phyloP scores from a whole-genome alignment of 768 basidiomycete genomes.

The Pulveroboletus sp. region DNA sequence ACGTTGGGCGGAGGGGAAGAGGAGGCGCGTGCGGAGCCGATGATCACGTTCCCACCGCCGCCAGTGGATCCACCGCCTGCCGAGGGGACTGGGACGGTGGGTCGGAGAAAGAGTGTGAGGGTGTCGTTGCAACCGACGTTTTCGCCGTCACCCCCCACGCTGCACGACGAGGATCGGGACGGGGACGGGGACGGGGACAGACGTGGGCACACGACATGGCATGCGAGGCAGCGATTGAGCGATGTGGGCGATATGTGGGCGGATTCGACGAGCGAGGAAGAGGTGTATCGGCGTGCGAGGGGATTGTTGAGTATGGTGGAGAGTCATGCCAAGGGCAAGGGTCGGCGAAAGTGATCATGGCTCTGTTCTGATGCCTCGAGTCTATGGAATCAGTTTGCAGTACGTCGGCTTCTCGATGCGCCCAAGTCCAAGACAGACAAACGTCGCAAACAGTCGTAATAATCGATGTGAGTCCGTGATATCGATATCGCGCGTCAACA shows the following conservation, averaged over 20 bases:
- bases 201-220: neutral
- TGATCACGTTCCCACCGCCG: slow-evolving; percentile 13
- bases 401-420: no score
- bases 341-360: neutral
- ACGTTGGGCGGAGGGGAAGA: slow-evolving; percentile 33
- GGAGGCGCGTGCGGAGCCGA: neutral
- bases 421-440: no score
- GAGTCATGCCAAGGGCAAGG: slow-evolving; percentile 31
- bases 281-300: slow-evolving; percentile 60
- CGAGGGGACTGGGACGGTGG: slow-evolving; percentile 2
- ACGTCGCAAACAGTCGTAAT: no score
- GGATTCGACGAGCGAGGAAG: slow-evolving; percentile 77
- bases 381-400: no score
- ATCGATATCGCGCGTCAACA: no score
- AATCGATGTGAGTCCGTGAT: no score
- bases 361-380: no score
- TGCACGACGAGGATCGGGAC: slow-evolving; percentile 47
- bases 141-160: slow-evolving; percentile 66
- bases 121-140: slow-evolving; percentile 77
- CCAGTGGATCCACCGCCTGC: slow-evolving; percentile 8
- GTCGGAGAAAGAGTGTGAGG: slow-evolving; percentile 67
- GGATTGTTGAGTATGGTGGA: slow-evolving; percentile 47
- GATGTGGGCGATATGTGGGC: slow-evolving; percentile 60
- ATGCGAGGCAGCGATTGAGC: neutral
- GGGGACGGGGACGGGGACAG: slow-evolving; percentile 4